Percentiles rank a stretch among this genome's conserved stretches.
Evolutionary conservation across 768 basidiomycete species (phyloP).

Genomic region (Phanerodontia chrysosporium): DNA sequence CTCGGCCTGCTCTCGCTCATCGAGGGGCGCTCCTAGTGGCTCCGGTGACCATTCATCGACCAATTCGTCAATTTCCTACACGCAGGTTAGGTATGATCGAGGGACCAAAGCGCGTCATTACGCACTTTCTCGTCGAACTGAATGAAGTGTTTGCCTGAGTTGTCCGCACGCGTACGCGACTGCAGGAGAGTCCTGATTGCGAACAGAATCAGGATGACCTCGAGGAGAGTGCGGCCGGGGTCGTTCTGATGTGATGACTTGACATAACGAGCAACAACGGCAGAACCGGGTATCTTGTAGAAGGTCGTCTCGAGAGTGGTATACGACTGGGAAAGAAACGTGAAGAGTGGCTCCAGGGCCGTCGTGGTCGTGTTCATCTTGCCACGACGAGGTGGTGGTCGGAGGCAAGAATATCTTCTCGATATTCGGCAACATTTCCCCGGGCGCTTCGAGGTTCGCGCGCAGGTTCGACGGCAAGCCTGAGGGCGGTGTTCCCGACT

Average conservation of each 20-base stretch:
- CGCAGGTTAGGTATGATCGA: not conserved
- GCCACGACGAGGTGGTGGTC: slow-evolving; percentile 10
- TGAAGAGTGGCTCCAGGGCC: slow-evolving; percentile 50
- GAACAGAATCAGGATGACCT: slow-evolving; percentile 83
- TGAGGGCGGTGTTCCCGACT: not conserved
- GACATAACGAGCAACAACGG: slow-evolving; percentile 86
- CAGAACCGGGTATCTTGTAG: slow-evolving; percentile 74
- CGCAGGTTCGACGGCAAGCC: not conserved
- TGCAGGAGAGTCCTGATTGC: slow-evolving; percentile 89
- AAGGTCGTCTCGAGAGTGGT: slow-evolving; percentile 61
- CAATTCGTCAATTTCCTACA: slow-evolving; percentile 91
- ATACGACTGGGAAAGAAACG: slow-evolving; percentile 60
- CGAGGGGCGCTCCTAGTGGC: slow-evolving; percentile 65
- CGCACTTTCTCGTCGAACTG: slow-evolving; percentile 84
- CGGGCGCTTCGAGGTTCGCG: slow-evolving; percentile 6
- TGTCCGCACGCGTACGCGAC: slow-evolving; percentile 82
- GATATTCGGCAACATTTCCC: slow-evolving; percentile 9
- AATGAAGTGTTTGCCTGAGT: slow-evolving; percentile 83
- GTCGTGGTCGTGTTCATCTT: slow-evolving; percentile 35
- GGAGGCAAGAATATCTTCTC: not conserved
- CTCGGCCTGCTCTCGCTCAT: slow-evolving; percentile 56
- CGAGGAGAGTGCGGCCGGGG: slow-evolving; percentile 86
- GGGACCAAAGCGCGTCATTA: slow-evolving; percentile 1
- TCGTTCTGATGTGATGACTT: slow-evolving; percentile 95
- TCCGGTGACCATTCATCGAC: slow-evolving; percentile 95